Evolutionary conservation across 768 basidiomycete species (phyloP), one percentile per base, ranked within the genome.

Genomic region (Rhodosporidiobolus odoratus): DNA sequence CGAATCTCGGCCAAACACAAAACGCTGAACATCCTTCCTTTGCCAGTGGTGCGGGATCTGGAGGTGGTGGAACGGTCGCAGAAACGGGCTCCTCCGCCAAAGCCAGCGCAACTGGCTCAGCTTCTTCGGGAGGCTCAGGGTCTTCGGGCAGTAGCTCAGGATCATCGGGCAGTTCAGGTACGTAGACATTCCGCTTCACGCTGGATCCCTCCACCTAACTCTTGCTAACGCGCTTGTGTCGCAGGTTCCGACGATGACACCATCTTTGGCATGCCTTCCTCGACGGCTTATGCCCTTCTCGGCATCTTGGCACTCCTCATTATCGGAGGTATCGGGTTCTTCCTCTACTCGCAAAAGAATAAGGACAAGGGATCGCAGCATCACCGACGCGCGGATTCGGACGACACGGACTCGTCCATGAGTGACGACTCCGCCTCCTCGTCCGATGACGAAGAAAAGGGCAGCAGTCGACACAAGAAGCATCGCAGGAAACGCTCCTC

Each of bases 251-350:
- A 60, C 27, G 56, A 50, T 38, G 62, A 69, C 38, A 41, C 23
- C 1, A 21, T 69, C 3, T 27, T 69, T 35, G 68, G 68, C 21
- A 7, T 69, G 21, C 62, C 68, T 1, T 32, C 21, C 27, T 41
- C 19, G 32, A 50, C 47, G 7, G 62, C 30, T 21, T 64, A 59
- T 50, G 27, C 35, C 35, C 40, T 35, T 12, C 12, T 59, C 12
- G 68, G 47, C 19, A 1, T 43, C 37, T 17, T 59, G 21, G 57
- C 47, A 1, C n/a, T 58, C 30, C 23, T 64, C 21, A 1, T 64
- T 23, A 30, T 69, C 25, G 62, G 27, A 7, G 32, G 48, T 0
- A n/a, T 64, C 57, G 62, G 12, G 13, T 60, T 41, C 34, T 41
- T 54, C 56, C 32, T 50, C n/a, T 41, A 19, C 38, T 32, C 62